Conservation (phyloP, 2,329 filamentous ascomycete genomes). For the Aureobasidium vineae region DNA sequence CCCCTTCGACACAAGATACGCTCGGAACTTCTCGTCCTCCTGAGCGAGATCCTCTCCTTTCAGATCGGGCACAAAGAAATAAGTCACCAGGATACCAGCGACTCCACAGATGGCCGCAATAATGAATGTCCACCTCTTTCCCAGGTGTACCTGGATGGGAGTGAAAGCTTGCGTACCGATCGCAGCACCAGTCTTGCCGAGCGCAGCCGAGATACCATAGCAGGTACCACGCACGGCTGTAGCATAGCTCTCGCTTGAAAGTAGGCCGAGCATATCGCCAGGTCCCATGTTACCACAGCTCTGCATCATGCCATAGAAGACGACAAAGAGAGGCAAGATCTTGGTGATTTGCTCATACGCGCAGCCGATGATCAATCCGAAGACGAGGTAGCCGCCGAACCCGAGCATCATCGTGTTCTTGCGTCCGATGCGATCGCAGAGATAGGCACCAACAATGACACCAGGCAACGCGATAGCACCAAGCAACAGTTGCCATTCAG, state of each 20-base stretch:
- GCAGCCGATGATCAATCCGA: slow-evolving; percentile 54
- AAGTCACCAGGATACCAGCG: slow-evolving; percentile 49
- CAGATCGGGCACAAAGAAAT: slow-evolving; percentile 49
- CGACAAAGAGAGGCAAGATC: slow-evolving; percentile 51
- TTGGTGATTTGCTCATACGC: slow-evolving; percentile 50
- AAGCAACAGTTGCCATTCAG: slow-evolving; percentile 49
- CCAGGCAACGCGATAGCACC: slow-evolving; percentile 50
- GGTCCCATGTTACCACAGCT: slow-evolving; percentile 52
- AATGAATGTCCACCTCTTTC: slow-evolving; percentile 54
- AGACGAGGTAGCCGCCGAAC: slow-evolving; percentile 50
- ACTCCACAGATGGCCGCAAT: slow-evolving; percentile 54
- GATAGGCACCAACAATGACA: slow-evolving; percentile 50
- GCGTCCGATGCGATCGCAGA: slow-evolving; percentile 51
- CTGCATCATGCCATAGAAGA: slow-evolving; percentile 55
- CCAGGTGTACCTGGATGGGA: slow-evolving; percentile 48
- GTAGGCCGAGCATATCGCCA: slow-evolving; percentile 52
- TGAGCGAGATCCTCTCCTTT: slow-evolving; percentile 47
- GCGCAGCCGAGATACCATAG: slow-evolving; percentile 52
- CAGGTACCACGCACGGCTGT: slow-evolving; percentile 54
- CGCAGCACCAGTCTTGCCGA: slow-evolving; percentile 54
- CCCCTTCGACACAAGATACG: slow-evolving; percentile 47
- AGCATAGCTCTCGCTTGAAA: slow-evolving; percentile 54
- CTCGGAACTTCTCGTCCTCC: slow-evolving; percentile 48
- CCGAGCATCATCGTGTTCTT: slow-evolving; percentile 54
- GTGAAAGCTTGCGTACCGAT: slow-evolving; percentile 50